A percentile compares a stretch with the other conserved stretches of the same genome.
Evolutionary conservation across 23 red algal species (phyloP).

Genomic region (Gracilaria gracilis): DNA sequence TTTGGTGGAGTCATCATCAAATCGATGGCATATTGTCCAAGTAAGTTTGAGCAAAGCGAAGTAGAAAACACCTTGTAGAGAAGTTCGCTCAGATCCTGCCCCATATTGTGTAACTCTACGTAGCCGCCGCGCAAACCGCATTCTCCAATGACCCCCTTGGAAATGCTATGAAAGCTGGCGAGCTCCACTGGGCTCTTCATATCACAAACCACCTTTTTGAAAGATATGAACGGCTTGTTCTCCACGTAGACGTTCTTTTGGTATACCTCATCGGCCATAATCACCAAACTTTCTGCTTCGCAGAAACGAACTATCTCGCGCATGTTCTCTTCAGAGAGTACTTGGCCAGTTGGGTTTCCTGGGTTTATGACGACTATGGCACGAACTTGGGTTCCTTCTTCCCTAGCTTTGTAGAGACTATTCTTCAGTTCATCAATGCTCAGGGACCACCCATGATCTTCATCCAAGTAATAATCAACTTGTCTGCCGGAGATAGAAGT

Average conservation of each 20-base stretch:
- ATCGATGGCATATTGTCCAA: conserved; percentile 86
- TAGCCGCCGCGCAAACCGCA: conserved; percentile 95
- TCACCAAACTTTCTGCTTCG: conserved; percentile 73
- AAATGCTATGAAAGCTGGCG: conserved; percentile 89
- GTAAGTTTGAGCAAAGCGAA: conserved; percentile 90
- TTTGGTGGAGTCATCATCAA: conserved; percentile 90
- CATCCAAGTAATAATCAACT: conserved; percentile 88
- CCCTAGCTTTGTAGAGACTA: conserved; percentile 40
- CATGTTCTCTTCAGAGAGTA: conserved; percentile 78
- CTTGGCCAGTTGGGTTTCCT: conserved; percentile 97
- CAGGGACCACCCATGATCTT: conserved; percentile 83
- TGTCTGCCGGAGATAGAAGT: conserved; percentile 51
- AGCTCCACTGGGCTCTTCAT: conserved; percentile 72
- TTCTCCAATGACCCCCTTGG: conserved; percentile 94
- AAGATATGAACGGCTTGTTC: conserved; percentile 84
- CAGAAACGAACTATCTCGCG: conserved; percentile 82
- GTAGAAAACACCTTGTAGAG: conserved; percentile 85
- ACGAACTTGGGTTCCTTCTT: conserved; percentile 66
- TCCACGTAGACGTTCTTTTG: conserved; percentile 88
- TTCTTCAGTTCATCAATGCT: conserved; percentile 78
- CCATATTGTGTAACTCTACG: conserved; percentile 80
- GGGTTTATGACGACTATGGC: conserved; percentile 94
- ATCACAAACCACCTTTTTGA: conserved; percentile 88
- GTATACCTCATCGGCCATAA: conserved; percentile 99
- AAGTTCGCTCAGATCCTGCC: conserved; percentile 41